Evolutionary conservation across 1,284 basidiomycete species (phyloP), one percentile per base, ranked within the genome.

Genomic region (Moesziomyces antarcticus): DNA sequence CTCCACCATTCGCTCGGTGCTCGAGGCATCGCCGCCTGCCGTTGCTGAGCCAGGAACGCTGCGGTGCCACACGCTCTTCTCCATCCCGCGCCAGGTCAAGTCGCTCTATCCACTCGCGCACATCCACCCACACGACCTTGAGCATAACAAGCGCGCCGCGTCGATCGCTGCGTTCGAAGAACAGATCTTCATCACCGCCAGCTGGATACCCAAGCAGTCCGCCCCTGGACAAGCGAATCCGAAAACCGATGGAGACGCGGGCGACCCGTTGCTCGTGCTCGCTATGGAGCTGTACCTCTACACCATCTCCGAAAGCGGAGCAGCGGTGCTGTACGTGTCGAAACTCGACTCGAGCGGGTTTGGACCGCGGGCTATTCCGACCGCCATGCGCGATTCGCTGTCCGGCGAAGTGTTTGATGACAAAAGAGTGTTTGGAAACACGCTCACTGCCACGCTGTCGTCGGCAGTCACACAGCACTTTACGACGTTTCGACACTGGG

Each of bases 321-420:
- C 88, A 56, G 90, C 89, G 1, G 88, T 99, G 37, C 85, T 99
- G 22, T 97, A 98, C 85, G 88, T 98, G 48, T 92, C 93, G 51
- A 99, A 99, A 85, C 90, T 97, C 57, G 97, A 98, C 84, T 91
- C 94, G 14, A 94, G 93, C 0, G 95, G 95, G 0, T 93, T 92
- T 72, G 89, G 87, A 0, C 81, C 79, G 5, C 37, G 47, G 7
- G 18, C 60, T 5, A 55, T 74, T 13, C 60, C 70, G 8, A 33
- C 54, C 0, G 22, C 44, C 1, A 45, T 75, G 7, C 50, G 72
- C 11, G 41, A 54, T 1, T n/a, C 53, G 1, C 21, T 77, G n/a
- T 55, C 58, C 2, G 7, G 13, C 47, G 3, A n/a, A n/a, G 51
- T 65, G 14, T 56, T 69, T 5, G 46, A 21, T 11, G 24, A 25